Conservation (phyloP, 2,329 filamentous ascomycete species). For the Fusarium zealandicum region DNA sequence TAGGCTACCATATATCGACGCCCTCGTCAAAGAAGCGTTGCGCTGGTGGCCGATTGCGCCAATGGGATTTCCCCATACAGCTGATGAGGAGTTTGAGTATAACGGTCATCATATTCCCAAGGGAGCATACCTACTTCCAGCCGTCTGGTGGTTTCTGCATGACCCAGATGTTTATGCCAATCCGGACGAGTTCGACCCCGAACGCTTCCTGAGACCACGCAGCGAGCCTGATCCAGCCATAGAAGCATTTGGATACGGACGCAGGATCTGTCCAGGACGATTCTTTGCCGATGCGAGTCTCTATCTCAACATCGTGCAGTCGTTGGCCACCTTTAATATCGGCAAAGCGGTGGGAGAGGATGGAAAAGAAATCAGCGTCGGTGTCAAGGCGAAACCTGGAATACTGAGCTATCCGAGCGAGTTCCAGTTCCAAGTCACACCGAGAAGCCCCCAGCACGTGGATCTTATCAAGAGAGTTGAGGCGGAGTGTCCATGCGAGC, state of each 20-base stretch:
- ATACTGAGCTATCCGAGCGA: background rate
- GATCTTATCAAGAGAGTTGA: background rate
- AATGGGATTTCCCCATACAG: conserved; percentile 47
- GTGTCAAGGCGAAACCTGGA: background rate
- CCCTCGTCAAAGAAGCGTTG: conserved; percentile 39
- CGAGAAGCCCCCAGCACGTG: background rate
- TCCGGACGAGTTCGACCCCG: conserved; percentile 42
- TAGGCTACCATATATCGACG: conserved; percentile 40
- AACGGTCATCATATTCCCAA: conserved; percentile 33
- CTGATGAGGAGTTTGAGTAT: conserved; percentile 39
- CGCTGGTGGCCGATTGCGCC: conserved; percentile 41
- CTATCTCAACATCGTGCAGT: background rate
- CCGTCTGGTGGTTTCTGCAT: conserved; percentile 51
- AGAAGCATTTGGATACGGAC: conserved; percentile 3
- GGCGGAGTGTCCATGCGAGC: background rate
- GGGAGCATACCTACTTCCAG: conserved; percentile 22
- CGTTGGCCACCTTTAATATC: background rate
- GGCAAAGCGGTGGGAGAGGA: background rate
- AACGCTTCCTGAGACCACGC: background rate
- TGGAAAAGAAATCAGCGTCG: background rate
- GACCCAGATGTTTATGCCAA: conserved; percentile 70
- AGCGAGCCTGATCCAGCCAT: conserved; percentile 5
- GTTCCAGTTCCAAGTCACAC: background rate
- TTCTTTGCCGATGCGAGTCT: background rate
- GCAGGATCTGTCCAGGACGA: background rate